Percentiles rank a stretch among this genome's conserved stretches.
Evolutionary conservation across 129 eudicot genomes (phyloP).

Genomic region (Chrysanthemum seticuspe): DNA sequence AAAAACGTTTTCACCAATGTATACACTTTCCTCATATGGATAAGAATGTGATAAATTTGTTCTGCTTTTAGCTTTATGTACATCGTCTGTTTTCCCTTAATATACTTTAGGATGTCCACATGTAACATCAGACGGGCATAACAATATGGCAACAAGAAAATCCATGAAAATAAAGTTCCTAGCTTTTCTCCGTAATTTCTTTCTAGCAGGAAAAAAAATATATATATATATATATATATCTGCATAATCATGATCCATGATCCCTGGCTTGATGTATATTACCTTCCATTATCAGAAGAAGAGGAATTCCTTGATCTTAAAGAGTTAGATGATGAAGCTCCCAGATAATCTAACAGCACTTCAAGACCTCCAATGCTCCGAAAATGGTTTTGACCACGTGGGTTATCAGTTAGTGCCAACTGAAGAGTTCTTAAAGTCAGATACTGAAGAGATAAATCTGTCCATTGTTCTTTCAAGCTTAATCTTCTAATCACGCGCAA

Average conservation of each 20-base stretch:
- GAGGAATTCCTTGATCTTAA: conserved; percentile 41
- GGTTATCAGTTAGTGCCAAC: conserved; percentile 67
- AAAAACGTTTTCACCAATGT: conserved; percentile 9
- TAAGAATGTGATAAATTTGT: neutral
- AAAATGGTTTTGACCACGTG: conserved; percentile 98
- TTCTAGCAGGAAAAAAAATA: neutral
- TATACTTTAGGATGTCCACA: conserved; percentile 12
- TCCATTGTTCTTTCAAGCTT: conserved; percentile 76
- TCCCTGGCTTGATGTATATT: conserved; percentile 18
- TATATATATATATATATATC: too few relatives aligned
- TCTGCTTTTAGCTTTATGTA: neutral
- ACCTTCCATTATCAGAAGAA: conserved; percentile 47
- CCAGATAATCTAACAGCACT: conserved; percentile 90
- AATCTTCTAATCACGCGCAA: conserved; percentile 88
- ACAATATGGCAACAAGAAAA: conserved; percentile 9
- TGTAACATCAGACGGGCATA: conserved; percentile 6
- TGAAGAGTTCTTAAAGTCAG: conserved; percentile 80
- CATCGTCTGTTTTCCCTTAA: conserved; percentile 1
- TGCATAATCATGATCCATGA: conserved; percentile 15
- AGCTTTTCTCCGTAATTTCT: conserved; percentile 13
- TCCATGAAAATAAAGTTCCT: conserved; percentile 6
- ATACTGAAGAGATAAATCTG: conserved; percentile 67
- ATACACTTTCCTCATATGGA: neutral
- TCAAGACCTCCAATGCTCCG: conserved; percentile 99
- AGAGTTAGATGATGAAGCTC: conserved; percentile 60